Conservation (phyloP, 805 yeast species). For the Diddensiella santjacobensis region DNA sequence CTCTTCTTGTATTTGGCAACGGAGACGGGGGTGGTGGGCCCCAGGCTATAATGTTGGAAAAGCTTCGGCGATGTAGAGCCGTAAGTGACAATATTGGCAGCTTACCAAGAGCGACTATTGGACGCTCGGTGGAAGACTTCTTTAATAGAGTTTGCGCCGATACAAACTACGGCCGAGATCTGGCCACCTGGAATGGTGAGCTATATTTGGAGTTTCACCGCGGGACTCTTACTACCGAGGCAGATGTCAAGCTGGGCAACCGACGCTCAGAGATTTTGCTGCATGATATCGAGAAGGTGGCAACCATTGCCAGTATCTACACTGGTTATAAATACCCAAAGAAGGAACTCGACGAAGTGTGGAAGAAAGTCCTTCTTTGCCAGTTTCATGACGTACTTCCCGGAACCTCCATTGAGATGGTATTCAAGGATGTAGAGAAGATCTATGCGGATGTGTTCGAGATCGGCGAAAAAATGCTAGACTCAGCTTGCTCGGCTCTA, state of each 20-base stretch:
- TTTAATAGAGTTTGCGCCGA: conserved; percentile 57
- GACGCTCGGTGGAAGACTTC: conserved; percentile 71
- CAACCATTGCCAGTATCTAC: conserved; percentile 64
- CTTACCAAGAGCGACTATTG: conserved; percentile 75
- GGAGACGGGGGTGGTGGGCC: conserved; percentile 96
- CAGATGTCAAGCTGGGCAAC: conserved; percentile 72
- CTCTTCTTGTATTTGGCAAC: conserved; percentile 67
- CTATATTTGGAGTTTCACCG: conserved; percentile 90
- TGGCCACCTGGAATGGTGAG: conserved; percentile 90
- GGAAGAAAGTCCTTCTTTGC: conserved; percentile 83
- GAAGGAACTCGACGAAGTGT: conserved; percentile 56
- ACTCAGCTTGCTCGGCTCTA: conserved; percentile 43
- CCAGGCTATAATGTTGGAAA: conserved; percentile 72
- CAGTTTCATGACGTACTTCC: conserved; percentile 96
- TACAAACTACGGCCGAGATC: conserved; percentile 56
- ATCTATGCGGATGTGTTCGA: conserved; percentile 57
- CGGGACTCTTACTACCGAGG: conserved; percentile 93
- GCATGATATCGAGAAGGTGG: conserved; percentile 79
- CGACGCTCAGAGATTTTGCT: conserved; percentile 67
- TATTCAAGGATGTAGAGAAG: conserved; percentile 82
- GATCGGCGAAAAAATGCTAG: conserved; percentile 48
- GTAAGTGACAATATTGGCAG: conserved; percentile 64
- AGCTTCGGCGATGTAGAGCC: conserved; percentile 73
- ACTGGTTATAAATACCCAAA: conserved; percentile 67
- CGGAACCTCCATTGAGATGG: conserved; percentile 90